Evolutionary conservation across 345 rosid genomes (phyloP).

Genomic region (Leavenworthia alabamica): DNA sequence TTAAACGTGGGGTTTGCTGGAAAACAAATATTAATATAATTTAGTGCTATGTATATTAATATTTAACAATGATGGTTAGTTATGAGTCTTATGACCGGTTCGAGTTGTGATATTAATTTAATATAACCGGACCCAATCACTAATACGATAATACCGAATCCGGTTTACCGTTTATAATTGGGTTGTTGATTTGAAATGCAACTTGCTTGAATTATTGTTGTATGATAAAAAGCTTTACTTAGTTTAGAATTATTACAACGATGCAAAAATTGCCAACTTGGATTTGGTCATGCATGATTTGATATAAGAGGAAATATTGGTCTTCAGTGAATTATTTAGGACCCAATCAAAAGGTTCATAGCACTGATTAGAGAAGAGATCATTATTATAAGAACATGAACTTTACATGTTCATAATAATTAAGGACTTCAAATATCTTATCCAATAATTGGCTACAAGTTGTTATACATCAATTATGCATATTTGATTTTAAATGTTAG

Average conservation of each 20-base stretch:
- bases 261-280: constrained; percentile 28
- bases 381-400: constrained; percentile 14
- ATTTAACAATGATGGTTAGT: too few species aligned
- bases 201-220: constrained; percentile 17
- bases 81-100: too few species aligned
- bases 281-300: constrained; percentile 29
- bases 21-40: constrained; percentile 13
- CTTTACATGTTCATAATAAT: constrained; percentile 22
- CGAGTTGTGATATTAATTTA: neutral
- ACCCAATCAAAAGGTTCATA: constrained; percentile 18
- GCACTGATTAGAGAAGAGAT: constrained; percentile 9
- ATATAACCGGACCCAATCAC: neutral
- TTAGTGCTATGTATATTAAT: constrained; percentile 1
- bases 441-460: constrained; percentile 25
- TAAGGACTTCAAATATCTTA: constrained; percentile 14
- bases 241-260: constrained; percentile 24
- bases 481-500: constrained; percentile 13
- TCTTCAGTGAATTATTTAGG: constrained; percentile 19
- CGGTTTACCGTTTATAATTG: constrained; percentile 15
- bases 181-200: constrained; percentile 22
- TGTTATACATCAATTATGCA: constrained; percentile 20
- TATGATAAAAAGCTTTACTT: constrained; percentile 10
- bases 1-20: constrained; percentile 36
- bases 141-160: neutral
- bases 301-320: constrained; percentile 24